Evolutionary conservation across 140 eudicot species (phyloP).

Genomic region (Anethum foeniculum): DNA sequence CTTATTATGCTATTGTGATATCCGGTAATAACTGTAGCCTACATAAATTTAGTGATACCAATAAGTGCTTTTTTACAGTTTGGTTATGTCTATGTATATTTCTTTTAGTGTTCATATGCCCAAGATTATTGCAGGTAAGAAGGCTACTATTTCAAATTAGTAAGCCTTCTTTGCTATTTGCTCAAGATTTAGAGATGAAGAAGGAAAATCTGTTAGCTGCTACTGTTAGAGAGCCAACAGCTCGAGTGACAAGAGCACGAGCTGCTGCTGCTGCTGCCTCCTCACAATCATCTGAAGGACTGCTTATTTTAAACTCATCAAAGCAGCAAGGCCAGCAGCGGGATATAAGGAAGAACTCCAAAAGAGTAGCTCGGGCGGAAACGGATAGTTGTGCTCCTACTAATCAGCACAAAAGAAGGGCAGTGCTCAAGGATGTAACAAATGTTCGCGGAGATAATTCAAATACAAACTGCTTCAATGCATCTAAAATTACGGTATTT

Average conservation of each 20-base stretch:
- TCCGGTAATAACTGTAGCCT: not conserved
- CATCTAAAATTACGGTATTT: conserved; percentile 42
- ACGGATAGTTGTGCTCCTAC: conserved; percentile 19
- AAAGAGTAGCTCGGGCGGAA: conserved; percentile 38
- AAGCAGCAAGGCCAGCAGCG: conserved; percentile 28
- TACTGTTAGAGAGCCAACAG: conserved; percentile 24
- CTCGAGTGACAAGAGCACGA: conserved; percentile 52
- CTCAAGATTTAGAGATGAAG: conserved; percentile 22
- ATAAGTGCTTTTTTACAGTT: not conserved
- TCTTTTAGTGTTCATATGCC: conserved; percentile 2
- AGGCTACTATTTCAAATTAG: conserved; percentile 18
- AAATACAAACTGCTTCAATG: conserved; percentile 29
- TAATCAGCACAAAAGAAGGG: conserved; percentile 35
- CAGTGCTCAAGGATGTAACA: conserved; percentile 52
- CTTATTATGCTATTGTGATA: not conserved
- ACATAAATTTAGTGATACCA: not conserved
- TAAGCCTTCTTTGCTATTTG: conserved; percentile 21
- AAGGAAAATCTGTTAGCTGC: conserved; percentile 22
- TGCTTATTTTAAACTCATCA: conserved; percentile 1
- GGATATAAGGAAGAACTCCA: conserved; percentile 22
- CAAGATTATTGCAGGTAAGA: conserved; percentile 31
- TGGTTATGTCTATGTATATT: not conserved
- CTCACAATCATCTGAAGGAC: conserved; percentile 17
- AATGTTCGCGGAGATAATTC: conserved; percentile 39
- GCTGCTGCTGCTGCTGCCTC: conserved; percentile 55